phyloP scores from a whole-genome alignment of 306 rosid species.

The Styphnolobium japonicum region DNA sequence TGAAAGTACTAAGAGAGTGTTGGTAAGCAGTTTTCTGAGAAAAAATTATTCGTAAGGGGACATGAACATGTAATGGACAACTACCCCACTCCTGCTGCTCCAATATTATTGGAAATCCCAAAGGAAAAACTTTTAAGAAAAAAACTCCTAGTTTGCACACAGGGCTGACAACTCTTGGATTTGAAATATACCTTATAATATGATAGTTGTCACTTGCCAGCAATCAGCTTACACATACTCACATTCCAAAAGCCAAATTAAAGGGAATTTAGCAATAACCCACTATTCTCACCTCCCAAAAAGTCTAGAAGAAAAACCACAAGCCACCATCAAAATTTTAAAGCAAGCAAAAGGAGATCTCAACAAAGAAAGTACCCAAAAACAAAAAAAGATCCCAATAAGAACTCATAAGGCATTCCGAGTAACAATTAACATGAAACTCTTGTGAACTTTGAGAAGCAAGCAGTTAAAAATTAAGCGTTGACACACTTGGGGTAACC shows the following conservation, averaged over 20 bases:
- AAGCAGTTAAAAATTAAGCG: neutral
- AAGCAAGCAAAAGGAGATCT: slow-evolving; percentile 3
- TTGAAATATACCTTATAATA: neutral
- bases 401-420: neutral
- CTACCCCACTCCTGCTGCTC: neutral
- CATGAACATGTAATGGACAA: too few relatives aligned
- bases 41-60: neutral
- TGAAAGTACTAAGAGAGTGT: neutral
- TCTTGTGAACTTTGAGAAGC: neutral
- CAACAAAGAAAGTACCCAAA: neutral
- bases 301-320: neutral
- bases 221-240: neutral
- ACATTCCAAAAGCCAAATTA: neutral
- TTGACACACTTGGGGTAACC: neutral
- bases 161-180: neutral
- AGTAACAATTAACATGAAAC: slow-evolving; percentile 19
- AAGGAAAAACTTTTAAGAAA: neutral
- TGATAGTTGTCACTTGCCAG: neutral
- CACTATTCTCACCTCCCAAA: too few relatives aligned
- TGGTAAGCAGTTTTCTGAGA: neutral
- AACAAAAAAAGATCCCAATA: neutral
- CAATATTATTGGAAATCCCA: neutral
- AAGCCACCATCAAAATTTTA: neutral
- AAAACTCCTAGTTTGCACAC: neutral
- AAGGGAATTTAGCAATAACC: neutral